A percentile compares a stretch with the other conserved stretches of the same genome.
Conservation (phyloP, 1,284 basidiomycete species). For the Puccinia coronata region DNA sequence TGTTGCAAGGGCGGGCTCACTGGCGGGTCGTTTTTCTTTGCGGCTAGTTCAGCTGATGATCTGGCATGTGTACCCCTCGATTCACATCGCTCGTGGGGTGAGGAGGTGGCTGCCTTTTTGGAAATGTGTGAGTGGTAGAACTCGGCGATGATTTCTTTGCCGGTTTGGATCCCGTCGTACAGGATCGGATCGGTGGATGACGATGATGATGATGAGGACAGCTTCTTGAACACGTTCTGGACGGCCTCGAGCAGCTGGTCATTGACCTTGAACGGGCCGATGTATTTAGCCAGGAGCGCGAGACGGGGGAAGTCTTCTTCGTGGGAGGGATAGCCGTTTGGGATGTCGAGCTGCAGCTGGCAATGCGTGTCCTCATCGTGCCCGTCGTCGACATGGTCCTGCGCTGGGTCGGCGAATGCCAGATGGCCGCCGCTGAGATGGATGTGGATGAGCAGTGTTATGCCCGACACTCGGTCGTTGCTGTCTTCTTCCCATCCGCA, state of each 20-base stretch:
- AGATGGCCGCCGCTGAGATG: neutral
- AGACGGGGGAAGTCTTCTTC: conserved; percentile 70
- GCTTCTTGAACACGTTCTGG: conserved; percentile 65
- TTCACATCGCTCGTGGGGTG: too few relatives aligned
- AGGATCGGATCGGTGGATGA: conserved; percentile 73
- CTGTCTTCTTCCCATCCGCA: neutral
- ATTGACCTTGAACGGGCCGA: conserved; percentile 76
- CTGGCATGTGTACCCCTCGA: too few relatives aligned
- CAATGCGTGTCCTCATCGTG: conserved; percentile 5
- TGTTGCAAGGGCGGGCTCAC: conserved; percentile 22
- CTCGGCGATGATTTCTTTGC: conserved; percentile 65
- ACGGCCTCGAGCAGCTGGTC: conserved; percentile 69
- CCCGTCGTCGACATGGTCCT: neutral
- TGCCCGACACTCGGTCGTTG: neutral
- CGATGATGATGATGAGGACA: conserved; percentile 64
- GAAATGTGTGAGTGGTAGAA: conserved; percentile 56
- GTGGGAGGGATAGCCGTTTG: conserved; percentile 70
- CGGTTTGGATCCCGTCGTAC: conserved; percentile 80
- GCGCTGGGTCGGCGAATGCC: too few relatives aligned
- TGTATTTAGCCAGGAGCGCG: conserved; percentile 79
- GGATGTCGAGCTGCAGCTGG: conserved; percentile 70
- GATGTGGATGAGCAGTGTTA: conserved; percentile 1
- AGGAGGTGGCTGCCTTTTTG: conserved; percentile 12
- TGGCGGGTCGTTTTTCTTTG: too few relatives aligned
- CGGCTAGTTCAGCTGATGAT: too few relatives aligned